Conservation (phyloP, 2,329 filamentous ascomycete species). For the Ceratocystis huliohia region DNA sequence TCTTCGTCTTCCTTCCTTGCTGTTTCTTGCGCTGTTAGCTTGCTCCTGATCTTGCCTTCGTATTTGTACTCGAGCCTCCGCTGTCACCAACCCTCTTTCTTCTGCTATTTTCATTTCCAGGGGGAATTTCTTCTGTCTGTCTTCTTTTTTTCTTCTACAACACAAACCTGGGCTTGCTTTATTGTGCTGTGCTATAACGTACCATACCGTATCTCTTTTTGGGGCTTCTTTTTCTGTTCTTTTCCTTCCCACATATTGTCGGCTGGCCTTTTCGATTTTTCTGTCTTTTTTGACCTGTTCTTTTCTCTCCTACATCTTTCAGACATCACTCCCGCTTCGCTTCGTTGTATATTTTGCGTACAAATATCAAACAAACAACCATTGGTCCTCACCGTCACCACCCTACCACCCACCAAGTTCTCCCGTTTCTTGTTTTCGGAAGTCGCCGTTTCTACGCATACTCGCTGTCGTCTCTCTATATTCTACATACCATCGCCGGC, state of each 20-base stretch:
- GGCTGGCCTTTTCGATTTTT: constrained; percentile 9
- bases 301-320: not conserved
- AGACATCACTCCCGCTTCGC: not conserved
- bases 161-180: not conserved
- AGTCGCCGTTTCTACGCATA: not conserved
- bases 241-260: not conserved
- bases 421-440: not conserved
- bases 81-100: constrained; percentile 13
- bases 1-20: not conserved
- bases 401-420: not conserved
- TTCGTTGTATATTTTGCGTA: not conserved
- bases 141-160: constrained; percentile 3
- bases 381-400: not conserved
- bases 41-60: constrained; percentile 4
- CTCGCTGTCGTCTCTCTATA: not conserved
- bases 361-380: not conserved
- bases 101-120: constrained; percentile 6
- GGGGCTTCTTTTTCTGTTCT: constrained; percentile 9
- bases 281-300: not conserved
- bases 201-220: not conserved
- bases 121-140: constrained; percentile 11
- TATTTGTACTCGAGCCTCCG: constrained; percentile 18
- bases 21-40: not conserved
- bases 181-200: not conserved
- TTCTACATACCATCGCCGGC: not conserved